phyloP scores from a whole-genome alignment of 2,329 filamentous ascomycete species.

The Colletotrichum agaves region DNA sequence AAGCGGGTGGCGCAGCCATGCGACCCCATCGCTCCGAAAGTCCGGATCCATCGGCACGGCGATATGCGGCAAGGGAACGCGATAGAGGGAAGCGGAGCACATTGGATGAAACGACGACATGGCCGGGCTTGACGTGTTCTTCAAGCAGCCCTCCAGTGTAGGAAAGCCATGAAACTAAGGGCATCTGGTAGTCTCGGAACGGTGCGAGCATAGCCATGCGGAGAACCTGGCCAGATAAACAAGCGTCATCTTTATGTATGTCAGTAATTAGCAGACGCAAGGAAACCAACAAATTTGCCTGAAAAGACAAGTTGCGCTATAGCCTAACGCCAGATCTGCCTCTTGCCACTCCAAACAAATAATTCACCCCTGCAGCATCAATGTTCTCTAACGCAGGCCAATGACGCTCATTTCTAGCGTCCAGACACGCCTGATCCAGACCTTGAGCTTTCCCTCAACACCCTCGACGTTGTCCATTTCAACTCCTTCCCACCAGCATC shows the following conservation, averaged over 20 bases:
- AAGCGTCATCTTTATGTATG: slow-evolving; percentile 1
- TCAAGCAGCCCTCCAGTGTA: too few relatives aligned
- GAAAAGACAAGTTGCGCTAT: slow-evolving; percentile 19
- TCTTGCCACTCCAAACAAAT: neutral
- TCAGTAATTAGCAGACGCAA: slow-evolving; percentile 4
- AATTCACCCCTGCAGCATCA: too few relatives aligned
- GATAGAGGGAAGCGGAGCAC: too few relatives aligned
- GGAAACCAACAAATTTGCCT: slow-evolving; percentile 2
- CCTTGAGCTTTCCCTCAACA: slow-evolving; percentile 90
- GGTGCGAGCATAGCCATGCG: too few relatives aligned
- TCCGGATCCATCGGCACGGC: too few relatives aligned
- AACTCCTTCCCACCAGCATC: slow-evolving; percentile 99
- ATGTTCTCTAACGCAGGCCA: slow-evolving; percentile 71
- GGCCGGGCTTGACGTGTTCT: too few relatives aligned
- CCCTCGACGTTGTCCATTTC: slow-evolving; percentile 91
- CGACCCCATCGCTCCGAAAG: too few relatives aligned
- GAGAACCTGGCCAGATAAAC: neutral
- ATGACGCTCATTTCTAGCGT: slow-evolving; percentile 98
- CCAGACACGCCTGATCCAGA: slow-evolving; percentile 98
- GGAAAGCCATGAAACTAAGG: too few relatives aligned
- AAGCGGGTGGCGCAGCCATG: too few relatives aligned
- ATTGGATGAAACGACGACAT: too few relatives aligned
- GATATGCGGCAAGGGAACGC: too few relatives aligned
- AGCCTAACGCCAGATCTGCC: neutral
- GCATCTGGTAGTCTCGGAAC: too few relatives aligned